phyloP scores from a whole-genome alignment of 306 rosid species.

The Prunus persica region Prunus_persica_NCBIv2 NC_034010.1:22034501-22035000 shows the following conservation, averaged over 20 bases:
- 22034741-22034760: conserved; percentile 39
- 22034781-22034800: conserved; percentile 93
- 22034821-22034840: conserved; percentile 96
- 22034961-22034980: no score
- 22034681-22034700: conserved; percentile 13
- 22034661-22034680: conserved; percentile 98
- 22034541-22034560: conserved; percentile 93
- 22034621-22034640: conserved; percentile 93
- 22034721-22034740: conserved; percentile 10
- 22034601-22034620: conserved; percentile 95
- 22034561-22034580: conserved; percentile 92
- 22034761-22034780: conserved; percentile 55
- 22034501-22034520: conserved; percentile 91
- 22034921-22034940: neutral
- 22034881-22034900: conserved; percentile 8
- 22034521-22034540: conserved; percentile 98
- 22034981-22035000: neutral
- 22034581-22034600: conserved; percentile 98
- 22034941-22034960: no score
- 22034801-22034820: conserved; percentile 87
- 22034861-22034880: conserved; percentile 15
- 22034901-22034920: neutral
- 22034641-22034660: conserved; percentile 98
- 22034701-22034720: neutral
- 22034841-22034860: conserved; percentile 69